phyloP scores from a whole-genome alignment of 495 filamentous ascomycete genomes.

The Geoglossum glabrum region DNA sequence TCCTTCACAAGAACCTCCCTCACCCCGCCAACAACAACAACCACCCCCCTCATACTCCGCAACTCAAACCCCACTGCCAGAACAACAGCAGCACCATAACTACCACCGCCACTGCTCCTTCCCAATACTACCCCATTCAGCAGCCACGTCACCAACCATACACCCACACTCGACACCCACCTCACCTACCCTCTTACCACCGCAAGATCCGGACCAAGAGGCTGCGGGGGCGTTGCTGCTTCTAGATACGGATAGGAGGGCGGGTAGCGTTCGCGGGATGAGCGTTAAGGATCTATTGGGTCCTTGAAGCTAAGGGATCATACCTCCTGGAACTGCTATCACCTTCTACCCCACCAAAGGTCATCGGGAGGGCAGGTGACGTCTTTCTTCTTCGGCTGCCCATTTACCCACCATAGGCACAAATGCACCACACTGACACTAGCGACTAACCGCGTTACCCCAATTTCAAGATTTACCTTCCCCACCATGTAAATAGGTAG shows the following conservation, averaged over 20 bases:
- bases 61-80: constrained; percentile 7
- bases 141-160: constrained; percentile 10
- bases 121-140: neutral
- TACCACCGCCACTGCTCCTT: neutral
- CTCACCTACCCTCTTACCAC: constrained; percentile 25
- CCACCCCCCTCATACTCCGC: constrained; percentile 5
- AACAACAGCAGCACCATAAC: neutral
- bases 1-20: constrained; percentile 3
- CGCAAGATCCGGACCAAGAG: constrained; percentile 42
- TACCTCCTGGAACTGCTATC: too few species aligned
- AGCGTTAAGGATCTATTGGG: constrained; percentile 66
- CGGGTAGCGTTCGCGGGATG: constrained; percentile 32
- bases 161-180: constrained; percentile 24
- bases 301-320: constrained; percentile 23
- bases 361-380: too few species aligned
- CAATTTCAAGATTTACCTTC: too few species aligned
- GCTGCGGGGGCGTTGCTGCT: constrained; percentile 64
- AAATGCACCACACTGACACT: too few species aligned
- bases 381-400: too few species aligned
- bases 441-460: too few species aligned
- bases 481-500: too few species aligned
- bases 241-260: constrained; percentile 37
- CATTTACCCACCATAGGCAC: too few species aligned
- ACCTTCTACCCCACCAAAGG: too few species aligned
- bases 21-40: neutral